These are phyloP conservation scores for Ceratobasidium sp. DNA, from an alignment of 1,284 basidiomycete genomes.

Conservation along the genomic window DNA sequence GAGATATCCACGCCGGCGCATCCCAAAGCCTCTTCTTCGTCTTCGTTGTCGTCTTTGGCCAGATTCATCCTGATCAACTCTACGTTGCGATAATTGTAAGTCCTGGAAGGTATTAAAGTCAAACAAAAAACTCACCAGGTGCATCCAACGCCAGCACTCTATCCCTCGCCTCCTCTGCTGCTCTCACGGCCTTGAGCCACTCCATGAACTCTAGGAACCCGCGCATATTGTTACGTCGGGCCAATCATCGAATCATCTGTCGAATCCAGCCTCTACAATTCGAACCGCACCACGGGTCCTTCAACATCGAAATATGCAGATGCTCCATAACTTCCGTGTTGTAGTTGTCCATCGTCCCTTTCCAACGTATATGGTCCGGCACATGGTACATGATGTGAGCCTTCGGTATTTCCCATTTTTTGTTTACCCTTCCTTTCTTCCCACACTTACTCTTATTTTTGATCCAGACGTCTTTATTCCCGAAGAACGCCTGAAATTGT, in stretches of 20 bases:
- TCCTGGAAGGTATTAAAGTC: too few species aligned
- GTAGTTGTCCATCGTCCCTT: slow-evolving; percentile 28
- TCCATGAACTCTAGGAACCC: slow-evolving; percentile 2
- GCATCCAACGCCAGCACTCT: too few species aligned
- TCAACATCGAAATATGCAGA: slow-evolving; percentile 14
- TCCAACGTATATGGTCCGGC: slow-evolving; percentile 2
- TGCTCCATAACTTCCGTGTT: slow-evolving; percentile 22
- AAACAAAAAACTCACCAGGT: too few species aligned
- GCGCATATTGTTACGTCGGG: background rate
- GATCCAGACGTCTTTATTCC: slow-evolving; percentile 15
- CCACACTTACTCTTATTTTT: slow-evolving; percentile 8
- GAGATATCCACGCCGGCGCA: too few species aligned
- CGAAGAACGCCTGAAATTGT: background rate
- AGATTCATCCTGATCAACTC: too few species aligned
- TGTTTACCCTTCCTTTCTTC: slow-evolving; percentile 12
- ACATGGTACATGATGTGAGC: slow-evolving; percentile 17
- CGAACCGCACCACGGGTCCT: background rate
- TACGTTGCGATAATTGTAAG: too few species aligned
- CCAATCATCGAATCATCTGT: background rate
- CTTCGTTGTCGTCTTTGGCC: too few species aligned
- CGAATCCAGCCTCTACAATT: background rate
- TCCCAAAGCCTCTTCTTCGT: too few species aligned
- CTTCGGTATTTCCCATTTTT: slow-evolving; percentile 12
- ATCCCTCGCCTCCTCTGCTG: too few species aligned
- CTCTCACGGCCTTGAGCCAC: background rate